Evolutionary conservation across 192 early-diverging fungal genomes (phyloP).

Genomic region (Coemansia sp.): DNA sequence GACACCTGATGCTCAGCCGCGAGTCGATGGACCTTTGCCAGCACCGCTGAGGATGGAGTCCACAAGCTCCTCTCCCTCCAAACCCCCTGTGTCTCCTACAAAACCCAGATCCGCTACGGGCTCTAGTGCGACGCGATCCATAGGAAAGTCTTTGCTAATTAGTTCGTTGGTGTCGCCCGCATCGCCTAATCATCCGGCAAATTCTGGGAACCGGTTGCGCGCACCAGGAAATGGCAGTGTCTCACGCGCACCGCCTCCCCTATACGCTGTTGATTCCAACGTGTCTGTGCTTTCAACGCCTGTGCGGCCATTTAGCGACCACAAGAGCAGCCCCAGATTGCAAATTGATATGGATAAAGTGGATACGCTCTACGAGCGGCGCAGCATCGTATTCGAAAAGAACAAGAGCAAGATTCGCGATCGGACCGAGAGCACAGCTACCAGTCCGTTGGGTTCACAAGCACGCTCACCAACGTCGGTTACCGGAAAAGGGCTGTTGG

Average conservation of each 20-base stretch:
- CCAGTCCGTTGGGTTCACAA: not conserved
- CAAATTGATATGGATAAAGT: conserved; percentile 50
- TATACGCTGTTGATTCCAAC: not conserved
- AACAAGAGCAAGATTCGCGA: conserved; percentile 35
- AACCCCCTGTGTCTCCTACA: conserved; percentile 22
- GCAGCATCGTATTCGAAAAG: conserved; percentile 45
- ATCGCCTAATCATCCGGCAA: conserved; percentile 10
- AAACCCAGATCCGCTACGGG: not conserved
- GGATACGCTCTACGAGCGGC: conserved; percentile 36
- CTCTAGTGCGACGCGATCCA: not conserved
- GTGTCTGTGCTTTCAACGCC: conserved; percentile 7
- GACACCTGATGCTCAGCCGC: conserved; percentile 4
- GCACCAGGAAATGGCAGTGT: not conserved
- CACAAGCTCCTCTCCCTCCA: conserved; percentile 18
- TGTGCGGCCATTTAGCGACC: conserved; percentile 30
- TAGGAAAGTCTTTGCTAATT: not conserved
- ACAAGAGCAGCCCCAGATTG: conserved; percentile 34
- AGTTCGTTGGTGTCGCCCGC: conserved; percentile 19
- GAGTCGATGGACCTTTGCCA: not conserved
- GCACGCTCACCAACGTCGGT: not conserved
- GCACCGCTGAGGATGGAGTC: conserved; percentile 34
- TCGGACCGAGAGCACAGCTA: not conserved
- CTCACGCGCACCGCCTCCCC: not conserved
- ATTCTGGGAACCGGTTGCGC: not conserved
- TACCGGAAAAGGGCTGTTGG: not conserved